phyloP scores from a whole-genome alignment of 768 basidiomycete genomes.

The Leucocoprinus leucothites region DNA sequence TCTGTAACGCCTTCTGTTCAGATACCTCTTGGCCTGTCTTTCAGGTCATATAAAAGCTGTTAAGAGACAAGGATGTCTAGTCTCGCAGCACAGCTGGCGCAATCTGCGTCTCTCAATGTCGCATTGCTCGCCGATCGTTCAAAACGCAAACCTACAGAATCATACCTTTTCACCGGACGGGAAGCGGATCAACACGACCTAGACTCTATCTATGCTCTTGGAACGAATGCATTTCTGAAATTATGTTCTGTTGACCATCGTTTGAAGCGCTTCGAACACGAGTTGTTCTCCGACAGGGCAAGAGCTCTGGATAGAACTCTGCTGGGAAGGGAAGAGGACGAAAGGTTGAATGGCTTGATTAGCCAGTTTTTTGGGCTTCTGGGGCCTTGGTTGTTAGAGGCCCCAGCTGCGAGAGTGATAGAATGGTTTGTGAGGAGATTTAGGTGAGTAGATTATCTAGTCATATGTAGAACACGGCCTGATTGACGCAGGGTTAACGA shows the following conservation, averaged over 20 bases:
- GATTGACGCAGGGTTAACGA: constrained; percentile 71
- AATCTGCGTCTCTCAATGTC: constrained; percentile 76
- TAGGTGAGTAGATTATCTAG: constrained; percentile 53
- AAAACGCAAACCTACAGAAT: constrained; percentile 62
- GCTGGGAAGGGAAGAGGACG: constrained; percentile 57
- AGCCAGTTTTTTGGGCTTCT: constrained; percentile 63
- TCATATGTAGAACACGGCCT: not conserved
- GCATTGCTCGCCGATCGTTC: constrained; percentile 63
- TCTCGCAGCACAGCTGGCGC: constrained; percentile 79
- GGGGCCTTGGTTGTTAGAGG: constrained; percentile 79
- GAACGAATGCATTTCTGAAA: constrained; percentile 72
- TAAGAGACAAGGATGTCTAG: constrained; percentile 44
- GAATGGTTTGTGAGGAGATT: constrained; percentile 96
- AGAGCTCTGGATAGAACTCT: constrained; percentile 78
- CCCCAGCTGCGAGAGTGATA: constrained; percentile 76
- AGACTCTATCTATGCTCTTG: constrained; percentile 81
- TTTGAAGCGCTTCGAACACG: constrained; percentile 60
- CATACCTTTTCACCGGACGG: constrained; percentile 84
- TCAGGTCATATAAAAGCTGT: not conserved
- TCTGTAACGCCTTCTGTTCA: too few relatives aligned
- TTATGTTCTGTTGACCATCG: constrained; percentile 58
- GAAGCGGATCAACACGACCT: constrained; percentile 87
- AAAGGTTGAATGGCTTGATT: constrained; percentile 60
- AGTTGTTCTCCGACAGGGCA: constrained; percentile 77
- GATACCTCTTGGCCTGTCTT: not conserved